Evolutionary conservation across 371 early-diverging fungal genomes (phyloP), one percentile per base, ranked within the genome.

Genomic region (Saksenaea vasiformis): DNA sequence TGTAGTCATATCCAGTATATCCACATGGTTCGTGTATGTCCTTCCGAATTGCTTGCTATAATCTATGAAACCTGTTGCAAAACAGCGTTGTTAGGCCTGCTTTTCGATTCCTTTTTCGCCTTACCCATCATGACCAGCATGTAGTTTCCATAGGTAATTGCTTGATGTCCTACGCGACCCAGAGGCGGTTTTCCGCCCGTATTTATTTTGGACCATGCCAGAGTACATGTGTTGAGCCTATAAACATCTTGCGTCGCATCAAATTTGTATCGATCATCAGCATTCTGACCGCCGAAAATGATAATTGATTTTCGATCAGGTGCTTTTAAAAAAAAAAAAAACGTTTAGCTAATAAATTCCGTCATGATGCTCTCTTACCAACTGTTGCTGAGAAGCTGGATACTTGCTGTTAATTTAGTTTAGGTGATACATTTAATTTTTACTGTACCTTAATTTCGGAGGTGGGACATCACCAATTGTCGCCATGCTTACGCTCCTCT

Each of bases 291-390:
- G 17, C 81, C 81, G 61, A 73, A 81, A 3, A 76, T 58, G 0
- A 78, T 75, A 59, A 81, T 71, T 0, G 78, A 78, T 54, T 65
- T 67, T 9, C 77, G 75, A 69, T 78, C 78, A 14, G 75, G 67
- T n/a, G 71, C 79, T 67, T 47, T 44, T 53, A 36, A 37, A 26
- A 34, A 36, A 31, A 14, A 47, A 2, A 11, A 3, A 22, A 0
- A 47, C 22, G 11, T 31, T 31, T 31, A 47, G 47, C 47, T 47
- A 19, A 1, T 9, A 47, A 22, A 47, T 0, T n/a, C 22, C 22
- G 8, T 22, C 10, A 0, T 47, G 9, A 11, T 22, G 1, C 0
- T 5, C 11, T 17, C 51, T 22, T 22, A 47, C 51, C 51, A 10
- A 22, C 10, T 22, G 51, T 47, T 17, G 51, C 51, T 22, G 51